These are phyloP conservation scores for Harringtonia lauricola DNA, from an alignment of 2,329 filamentous ascomycete species.

Conservation along the genomic window DNA sequence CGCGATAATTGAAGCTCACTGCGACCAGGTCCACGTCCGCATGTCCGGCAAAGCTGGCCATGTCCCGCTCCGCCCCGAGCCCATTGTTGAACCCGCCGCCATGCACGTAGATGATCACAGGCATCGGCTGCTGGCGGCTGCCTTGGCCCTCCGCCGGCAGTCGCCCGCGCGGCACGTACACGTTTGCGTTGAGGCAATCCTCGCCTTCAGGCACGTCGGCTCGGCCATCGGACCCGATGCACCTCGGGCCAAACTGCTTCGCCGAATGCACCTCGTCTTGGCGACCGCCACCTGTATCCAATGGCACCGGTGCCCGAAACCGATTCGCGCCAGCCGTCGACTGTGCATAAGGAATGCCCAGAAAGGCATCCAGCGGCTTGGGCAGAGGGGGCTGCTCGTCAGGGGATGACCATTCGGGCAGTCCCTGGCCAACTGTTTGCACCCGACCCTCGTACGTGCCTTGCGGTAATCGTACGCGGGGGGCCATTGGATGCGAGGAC, in stretches of 20 bases:
- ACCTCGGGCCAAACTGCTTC: slow-evolving; percentile 8
- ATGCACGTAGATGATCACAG: slow-evolving; percentile 51
- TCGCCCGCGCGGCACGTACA: slow-evolving; percentile 18
- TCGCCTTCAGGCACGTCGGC: slow-evolving; percentile 27
- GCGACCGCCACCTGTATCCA: slow-evolving; percentile 12
- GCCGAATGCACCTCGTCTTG: slow-evolving; percentile 3
- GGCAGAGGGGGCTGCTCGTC: slow-evolving; percentile 2
- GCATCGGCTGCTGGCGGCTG: slow-evolving; percentile 17
- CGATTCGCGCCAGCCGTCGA: slow-evolving; percentile 29
- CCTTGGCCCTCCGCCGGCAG: slow-evolving; percentile 3
- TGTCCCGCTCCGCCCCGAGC: slow-evolving; percentile 42
- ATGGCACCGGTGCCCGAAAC: slow-evolving; percentile 29
- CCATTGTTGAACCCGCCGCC: slow-evolving; percentile 52
- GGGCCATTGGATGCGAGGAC: slow-evolving; percentile 1
- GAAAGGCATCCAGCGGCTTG: slow-evolving; percentile 31
- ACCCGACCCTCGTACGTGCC: slow-evolving; percentile 26
- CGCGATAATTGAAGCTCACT: slow-evolving; percentile 51
- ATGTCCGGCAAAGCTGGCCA: slow-evolving; percentile 50
- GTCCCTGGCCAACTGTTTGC: slow-evolving; percentile 4
- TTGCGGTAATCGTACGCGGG: slow-evolving; percentile 22
- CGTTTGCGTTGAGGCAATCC: slow-evolving; percentile 41
- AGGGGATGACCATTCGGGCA: not conserved
- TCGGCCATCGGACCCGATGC: slow-evolving; percentile 15
- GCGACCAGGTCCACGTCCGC: slow-evolving; percentile 40
- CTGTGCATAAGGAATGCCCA: slow-evolving; percentile 38